These are phyloP conservation scores for Zhuliangozyma blackwelliae DNA, from an alignment of 1,139 yeast genomes.

Conservation along the genomic window DNA sequence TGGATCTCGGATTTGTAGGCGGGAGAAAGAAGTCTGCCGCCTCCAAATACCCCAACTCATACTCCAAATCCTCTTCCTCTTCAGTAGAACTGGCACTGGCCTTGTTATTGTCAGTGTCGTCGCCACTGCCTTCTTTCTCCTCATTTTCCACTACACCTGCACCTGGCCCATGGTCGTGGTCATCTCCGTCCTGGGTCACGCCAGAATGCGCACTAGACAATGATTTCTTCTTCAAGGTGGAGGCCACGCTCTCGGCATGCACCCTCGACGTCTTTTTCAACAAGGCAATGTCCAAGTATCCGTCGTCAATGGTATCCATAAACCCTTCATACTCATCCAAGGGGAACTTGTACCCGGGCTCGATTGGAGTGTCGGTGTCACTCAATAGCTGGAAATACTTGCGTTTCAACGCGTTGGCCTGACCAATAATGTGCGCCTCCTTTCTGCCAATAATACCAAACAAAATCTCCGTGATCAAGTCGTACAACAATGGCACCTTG, in stretches of 20 bases:
- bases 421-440: conserved; percentile 48
- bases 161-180: no score
- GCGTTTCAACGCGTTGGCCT: conserved; percentile 31
- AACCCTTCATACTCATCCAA: conserved; percentile 71
- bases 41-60: conserved; percentile 28
- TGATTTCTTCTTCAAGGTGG: conserved; percentile 15
- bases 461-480: conserved; percentile 61
- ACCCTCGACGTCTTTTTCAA: conserved; percentile 42
- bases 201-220: conserved; percentile 3
- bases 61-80: conserved; percentile 18
- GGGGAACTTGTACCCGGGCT: conserved; percentile 29
- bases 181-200: not conserved
- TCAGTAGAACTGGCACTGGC: conserved; percentile 12
- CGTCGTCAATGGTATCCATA: conserved; percentile 61
- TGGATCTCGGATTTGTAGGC: conserved; percentile 30
- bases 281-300: conserved; percentile 54
- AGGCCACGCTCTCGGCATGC: conserved; percentile 18
- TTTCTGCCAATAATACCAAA: conserved; percentile 66
- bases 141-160: not conserved
- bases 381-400: conserved; percentile 23
- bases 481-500: conserved; percentile 64
- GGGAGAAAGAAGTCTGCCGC: conserved; percentile 14
- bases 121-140: conserved; percentile 1
- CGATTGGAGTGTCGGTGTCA: conserved; percentile 20
- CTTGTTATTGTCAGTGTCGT: conserved; percentile 5